Evolutionary conservation across 2,329 filamentous ascomycete species (phyloP).

Genomic region (Cladosporium sp.): DNA sequence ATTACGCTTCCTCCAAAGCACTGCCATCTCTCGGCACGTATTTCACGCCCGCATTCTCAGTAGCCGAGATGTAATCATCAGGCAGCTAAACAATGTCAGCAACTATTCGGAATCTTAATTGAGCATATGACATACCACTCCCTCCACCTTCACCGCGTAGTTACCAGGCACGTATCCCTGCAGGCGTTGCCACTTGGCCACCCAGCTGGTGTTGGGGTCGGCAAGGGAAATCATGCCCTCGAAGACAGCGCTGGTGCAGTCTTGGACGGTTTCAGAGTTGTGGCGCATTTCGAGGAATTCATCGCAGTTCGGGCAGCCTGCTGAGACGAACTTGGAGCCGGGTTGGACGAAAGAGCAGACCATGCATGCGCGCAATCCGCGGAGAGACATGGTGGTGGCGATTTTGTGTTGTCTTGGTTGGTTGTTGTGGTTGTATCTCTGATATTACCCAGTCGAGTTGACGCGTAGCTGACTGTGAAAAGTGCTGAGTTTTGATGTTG

Average conservation of each 20-base stretch:
- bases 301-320: conserved; percentile 97
- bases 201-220: conserved; percentile 83
- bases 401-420: not conserved
- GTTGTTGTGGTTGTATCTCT: not conserved
- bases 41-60: conserved; percentile 58
- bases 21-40: conserved; percentile 52
- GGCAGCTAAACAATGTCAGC: conserved; percentile 41
- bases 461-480: not conserved
- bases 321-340: conserved; percentile 71
- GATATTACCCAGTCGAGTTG: not conserved
- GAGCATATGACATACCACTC: conserved; percentile 52
- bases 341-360: conserved; percentile 94
- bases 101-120: not conserved
- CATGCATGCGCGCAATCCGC: conserved; percentile 94
- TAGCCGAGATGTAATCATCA: conserved; percentile 51
- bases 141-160: conserved; percentile 93
- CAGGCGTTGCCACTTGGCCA: conserved; percentile 92
- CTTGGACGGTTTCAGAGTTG: conserved; percentile 70
- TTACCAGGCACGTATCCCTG: conserved; percentile 84
- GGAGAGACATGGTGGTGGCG: conserved; percentile 53
- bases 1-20: conserved; percentile 16
- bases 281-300: conserved; percentile 79
- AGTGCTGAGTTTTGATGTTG: not conserved
- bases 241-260: conserved; percentile 94
- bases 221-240: conserved; percentile 85